Evolutionary conservation across 371 early-diverging fungal species (phyloP).

Genomic region (Conidiobolus incongruus): DNA sequence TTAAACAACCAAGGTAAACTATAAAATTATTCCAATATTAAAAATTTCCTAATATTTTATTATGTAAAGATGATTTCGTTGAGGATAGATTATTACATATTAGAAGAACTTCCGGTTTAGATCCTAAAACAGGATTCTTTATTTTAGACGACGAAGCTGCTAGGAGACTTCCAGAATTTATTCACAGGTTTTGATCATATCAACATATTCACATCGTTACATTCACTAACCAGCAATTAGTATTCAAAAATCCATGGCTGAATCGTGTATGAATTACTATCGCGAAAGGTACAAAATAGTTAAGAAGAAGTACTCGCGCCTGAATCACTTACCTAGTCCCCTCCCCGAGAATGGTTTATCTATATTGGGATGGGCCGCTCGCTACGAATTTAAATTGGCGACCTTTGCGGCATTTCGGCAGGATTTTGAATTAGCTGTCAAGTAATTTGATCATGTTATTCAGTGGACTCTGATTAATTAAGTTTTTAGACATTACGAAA

Average conservation of each 20-base stretch:
- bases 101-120: slow-evolving; percentile 36
- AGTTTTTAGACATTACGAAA: slow-evolving; percentile 30
- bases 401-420: slow-evolving; percentile 54
- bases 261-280: slow-evolving; percentile 41
- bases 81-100: slow-evolving; percentile 38
- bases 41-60: slow-evolving; percentile 2
- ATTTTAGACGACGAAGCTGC: slow-evolving; percentile 22
- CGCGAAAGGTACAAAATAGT: slow-evolving; percentile 42
- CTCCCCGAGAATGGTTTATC: slow-evolving; percentile 19
- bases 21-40: slow-evolving; percentile 3
- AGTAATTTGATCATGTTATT: slow-evolving; percentile 11
- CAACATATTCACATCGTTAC: neutral
- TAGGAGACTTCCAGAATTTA: slow-evolving; percentile 33
- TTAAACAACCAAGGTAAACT: slow-evolving; percentile 23
- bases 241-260: slow-evolving; percentile 38
- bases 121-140: slow-evolving; percentile 33
- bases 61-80: slow-evolving; percentile 36
- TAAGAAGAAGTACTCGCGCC: slow-evolving; percentile 37
- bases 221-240: slow-evolving; percentile 9
- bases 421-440: slow-evolving; percentile 47
- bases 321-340: slow-evolving; percentile 17
- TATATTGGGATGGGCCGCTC: slow-evolving; percentile 43
- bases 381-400: slow-evolving; percentile 64
- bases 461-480: no score
- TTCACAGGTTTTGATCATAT: slow-evolving; percentile 19